phyloP scores from a whole-genome alignment of 2,329 filamentous ascomycete species.

The Claviceps fusiformis region DNA sequence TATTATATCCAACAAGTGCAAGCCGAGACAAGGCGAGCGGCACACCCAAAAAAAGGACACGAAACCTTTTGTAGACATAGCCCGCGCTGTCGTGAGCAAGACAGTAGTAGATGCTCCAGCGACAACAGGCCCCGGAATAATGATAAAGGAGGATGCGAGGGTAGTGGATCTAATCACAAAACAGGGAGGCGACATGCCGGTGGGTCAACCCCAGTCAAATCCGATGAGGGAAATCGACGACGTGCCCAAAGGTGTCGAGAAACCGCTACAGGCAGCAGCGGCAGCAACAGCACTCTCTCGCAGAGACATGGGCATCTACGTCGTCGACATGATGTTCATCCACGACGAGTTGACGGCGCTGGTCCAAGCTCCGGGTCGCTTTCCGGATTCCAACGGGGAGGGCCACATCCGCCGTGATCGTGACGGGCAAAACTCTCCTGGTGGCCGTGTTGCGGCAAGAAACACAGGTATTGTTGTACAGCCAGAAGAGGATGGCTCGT shows the following conservation, averaged over 20 bases:
- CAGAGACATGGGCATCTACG: neutral
- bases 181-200: neutral
- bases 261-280: neutral
- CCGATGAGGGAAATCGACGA: neutral
- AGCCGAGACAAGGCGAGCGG: constrained; percentile 7
- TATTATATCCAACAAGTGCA: constrained; percentile 16
- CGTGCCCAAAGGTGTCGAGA: neutral
- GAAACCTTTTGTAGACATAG: neutral
- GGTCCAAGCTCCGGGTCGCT: constrained; percentile 14
- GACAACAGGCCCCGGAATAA: neutral
- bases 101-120: neutral
- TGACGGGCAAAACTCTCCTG: constrained; percentile 12
- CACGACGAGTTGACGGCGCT: constrained; percentile 4
- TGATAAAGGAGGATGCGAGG: neutral
- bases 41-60: neutral
- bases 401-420: constrained; percentile 16
- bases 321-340: neutral
- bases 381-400: constrained; percentile 14
- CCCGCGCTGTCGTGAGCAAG: neutral
- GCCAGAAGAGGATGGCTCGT: neutral
- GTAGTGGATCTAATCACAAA: neutral
- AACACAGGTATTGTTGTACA: neutral
- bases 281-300: neutral
- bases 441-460: neutral
- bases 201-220: neutral